Percentiles rank a stretch among this genome's conserved stretches.
Conservation (phyloP, 208 protist species). For the Crithidia brevicula region DNA sequence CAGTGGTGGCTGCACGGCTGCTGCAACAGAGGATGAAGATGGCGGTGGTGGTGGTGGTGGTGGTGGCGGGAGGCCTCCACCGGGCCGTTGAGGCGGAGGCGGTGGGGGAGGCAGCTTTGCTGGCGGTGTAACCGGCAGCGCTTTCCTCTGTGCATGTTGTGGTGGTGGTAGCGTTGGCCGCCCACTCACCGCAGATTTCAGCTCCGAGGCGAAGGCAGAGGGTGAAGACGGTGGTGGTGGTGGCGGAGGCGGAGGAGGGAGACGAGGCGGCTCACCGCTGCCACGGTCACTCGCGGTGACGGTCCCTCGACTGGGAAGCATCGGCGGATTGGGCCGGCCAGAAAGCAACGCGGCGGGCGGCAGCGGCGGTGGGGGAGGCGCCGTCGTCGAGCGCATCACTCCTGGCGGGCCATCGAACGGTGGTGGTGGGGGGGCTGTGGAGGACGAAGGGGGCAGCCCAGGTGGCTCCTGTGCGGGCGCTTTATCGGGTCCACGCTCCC, state of each 20-base stretch:
- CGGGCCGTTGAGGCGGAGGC: background rate
- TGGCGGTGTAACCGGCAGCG: background rate
- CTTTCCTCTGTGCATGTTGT: slow-evolving; percentile 13
- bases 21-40: background rate
- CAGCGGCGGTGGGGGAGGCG: slow-evolving; percentile 39
- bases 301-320: slow-evolving; percentile 1
- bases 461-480: background rate
- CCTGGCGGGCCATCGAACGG: slow-evolving; percentile 29
- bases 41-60: slow-evolving; percentile 25
- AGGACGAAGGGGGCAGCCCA: background rate
- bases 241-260: slow-evolving; percentile 9
- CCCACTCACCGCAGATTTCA: slow-evolving; percentile 5
- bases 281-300: too few species aligned
- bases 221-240: slow-evolving; percentile 34
- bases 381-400: slow-evolving; percentile 28
- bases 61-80: slow-evolving; percentile 12
- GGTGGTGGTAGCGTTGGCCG: slow-evolving; percentile 24
- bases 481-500: too few species aligned
- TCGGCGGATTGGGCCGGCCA: slow-evolving; percentile 12
- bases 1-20: background rate
- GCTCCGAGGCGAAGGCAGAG: background rate
- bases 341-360: slow-evolving; percentile 14
- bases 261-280: background rate
- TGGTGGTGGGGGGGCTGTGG: slow-evolving; percentile 13
- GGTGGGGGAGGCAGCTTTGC: background rate